Base-by-base conservation (phyloP, 768 basidiomycete genomes). In the Agrocybe pediades region DNA sequence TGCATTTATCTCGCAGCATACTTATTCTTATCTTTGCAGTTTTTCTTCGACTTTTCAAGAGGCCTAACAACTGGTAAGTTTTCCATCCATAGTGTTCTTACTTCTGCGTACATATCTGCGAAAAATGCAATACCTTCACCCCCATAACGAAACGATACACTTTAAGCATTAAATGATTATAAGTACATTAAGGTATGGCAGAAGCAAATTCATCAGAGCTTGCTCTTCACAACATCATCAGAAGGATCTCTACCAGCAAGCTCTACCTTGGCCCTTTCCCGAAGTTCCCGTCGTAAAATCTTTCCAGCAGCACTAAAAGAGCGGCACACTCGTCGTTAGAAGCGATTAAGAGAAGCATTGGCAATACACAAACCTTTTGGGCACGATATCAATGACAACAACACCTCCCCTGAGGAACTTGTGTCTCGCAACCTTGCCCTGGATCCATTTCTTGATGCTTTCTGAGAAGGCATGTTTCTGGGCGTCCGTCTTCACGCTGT, bases 381-480 rank as follows among this genome's bases (percentile, higher is more conserved):
- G 90, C 48, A 91, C 74, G 11, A 70, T 69, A 33, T 84, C 80
- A 39, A 92, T 74, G 2, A 85, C 62, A 1, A 86, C 71, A 16
- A 91, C 81, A 20, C 86, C 92, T 48, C 92, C 92, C 57, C 93
- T 75, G n/a, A 95, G 68, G 54, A 72, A 81, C 65, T 93, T 95
- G 66, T 94, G 89, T 44, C 78, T 73, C 2, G 87, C 85, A 3
- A 92, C 91, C 51, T 84, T 82, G n/a, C 59, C 60, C 48, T 80
- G 70, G 9, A 87, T 80, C 93, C 92, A 95, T 17, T 70, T 71
- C 49, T 79, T 76, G 13, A 93, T 76, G n/a, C 74, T 67, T 8
- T 70, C 49, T 15, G 75, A 74, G 51, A 90, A 86, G 2, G 66
- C 70, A 6, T 51, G 56, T 56, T 71, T 75, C 43, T 77, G 75